Evolutionary conservation across 345 rosid species (phyloP).

Genomic region (Euphorbia pulcherrima): DNA sequence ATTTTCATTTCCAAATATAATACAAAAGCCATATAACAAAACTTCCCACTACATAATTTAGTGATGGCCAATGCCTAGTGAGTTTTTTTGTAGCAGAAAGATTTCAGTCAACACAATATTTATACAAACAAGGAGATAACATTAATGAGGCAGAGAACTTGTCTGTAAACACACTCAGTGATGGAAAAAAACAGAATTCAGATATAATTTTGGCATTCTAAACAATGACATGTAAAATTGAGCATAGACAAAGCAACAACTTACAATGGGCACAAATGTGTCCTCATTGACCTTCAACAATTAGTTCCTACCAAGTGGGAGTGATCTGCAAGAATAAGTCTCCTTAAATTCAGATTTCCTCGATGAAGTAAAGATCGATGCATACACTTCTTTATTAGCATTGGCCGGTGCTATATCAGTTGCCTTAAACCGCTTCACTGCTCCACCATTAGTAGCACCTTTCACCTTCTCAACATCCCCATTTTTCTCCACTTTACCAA

Average conservation of each 20-base stretch:
- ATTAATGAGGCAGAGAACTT: not conserved
- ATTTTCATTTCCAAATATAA: too few relatives aligned
- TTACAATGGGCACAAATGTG: constrained; percentile 1
- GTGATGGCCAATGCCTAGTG: not conserved
- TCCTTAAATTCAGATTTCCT: constrained; percentile 64
- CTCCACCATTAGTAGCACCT: constrained; percentile 24
- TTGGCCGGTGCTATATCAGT: constrained; percentile 58
- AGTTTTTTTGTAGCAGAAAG: not conserved
- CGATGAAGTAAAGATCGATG: constrained; percentile 85
- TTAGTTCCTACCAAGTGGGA: constrained; percentile 81
- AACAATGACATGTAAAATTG: not conserved
- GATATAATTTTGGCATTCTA: not conserved
- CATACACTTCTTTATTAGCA: constrained; percentile 81
- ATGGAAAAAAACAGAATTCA: not conserved
- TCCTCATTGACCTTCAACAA: constrained; percentile 12
- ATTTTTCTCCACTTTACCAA: constrained; percentile 38
- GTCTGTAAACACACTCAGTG: not conserved
- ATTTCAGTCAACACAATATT: not conserved
- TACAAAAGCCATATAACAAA: not conserved
- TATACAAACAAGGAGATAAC: not conserved
- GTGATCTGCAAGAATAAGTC: constrained; percentile 80
- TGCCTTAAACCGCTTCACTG: constrained; percentile 62
- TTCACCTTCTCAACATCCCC: constrained; percentile 38
- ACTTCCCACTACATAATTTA: not conserved
- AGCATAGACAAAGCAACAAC: constrained; percentile 9